Evolutionary conservation across 2,329 filamentous ascomycete genomes (phyloP).

Genomic region (Stagonosporopsis cucurbitacearum): DNA sequence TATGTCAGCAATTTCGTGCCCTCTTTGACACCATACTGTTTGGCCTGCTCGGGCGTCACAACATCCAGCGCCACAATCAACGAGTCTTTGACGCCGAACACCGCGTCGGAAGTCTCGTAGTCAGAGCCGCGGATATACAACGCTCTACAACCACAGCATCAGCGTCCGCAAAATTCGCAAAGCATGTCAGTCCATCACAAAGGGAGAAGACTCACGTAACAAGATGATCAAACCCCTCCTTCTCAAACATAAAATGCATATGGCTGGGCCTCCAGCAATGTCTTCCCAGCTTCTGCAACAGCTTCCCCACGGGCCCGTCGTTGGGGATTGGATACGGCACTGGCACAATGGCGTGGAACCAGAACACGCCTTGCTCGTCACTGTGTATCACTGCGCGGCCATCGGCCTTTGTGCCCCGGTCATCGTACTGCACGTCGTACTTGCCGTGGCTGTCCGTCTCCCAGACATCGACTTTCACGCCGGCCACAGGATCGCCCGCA

Average conservation of each 20-base stretch:
- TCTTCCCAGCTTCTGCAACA: conserved; percentile 37
- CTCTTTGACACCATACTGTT: conserved; percentile 64
- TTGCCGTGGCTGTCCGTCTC: conserved; percentile 81
- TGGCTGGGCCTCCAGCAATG: conserved; percentile 49
- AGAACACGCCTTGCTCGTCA: conserved; percentile 77
- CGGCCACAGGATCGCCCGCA: conserved; percentile 65
- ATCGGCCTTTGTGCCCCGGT: conserved; percentile 66
- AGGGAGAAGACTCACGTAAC: conserved; percentile 70
- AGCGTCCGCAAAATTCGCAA: background rate
- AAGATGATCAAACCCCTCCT: conserved; percentile 66
- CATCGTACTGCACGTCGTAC: conserved; percentile 80
- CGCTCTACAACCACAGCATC: conserved; percentile 58
- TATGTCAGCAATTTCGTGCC: conserved; percentile 70
- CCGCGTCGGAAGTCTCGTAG: conserved; percentile 82
- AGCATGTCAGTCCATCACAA: background rate
- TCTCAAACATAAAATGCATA: conserved; percentile 70
- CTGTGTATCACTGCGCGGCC: conserved; percentile 74
- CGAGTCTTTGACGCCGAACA: conserved; percentile 86
- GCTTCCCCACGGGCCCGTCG: conserved; percentile 71
- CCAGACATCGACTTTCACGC: conserved; percentile 81
- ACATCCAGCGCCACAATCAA: conserved; percentile 56
- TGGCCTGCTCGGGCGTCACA: conserved; percentile 36
- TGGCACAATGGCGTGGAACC: conserved; percentile 84
- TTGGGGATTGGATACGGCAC: conserved; percentile 86
- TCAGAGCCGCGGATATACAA: conserved; percentile 79